phyloP scores from a whole-genome alignment of 345 rosid species.

The Rubroshorea leprosula region DNA sequence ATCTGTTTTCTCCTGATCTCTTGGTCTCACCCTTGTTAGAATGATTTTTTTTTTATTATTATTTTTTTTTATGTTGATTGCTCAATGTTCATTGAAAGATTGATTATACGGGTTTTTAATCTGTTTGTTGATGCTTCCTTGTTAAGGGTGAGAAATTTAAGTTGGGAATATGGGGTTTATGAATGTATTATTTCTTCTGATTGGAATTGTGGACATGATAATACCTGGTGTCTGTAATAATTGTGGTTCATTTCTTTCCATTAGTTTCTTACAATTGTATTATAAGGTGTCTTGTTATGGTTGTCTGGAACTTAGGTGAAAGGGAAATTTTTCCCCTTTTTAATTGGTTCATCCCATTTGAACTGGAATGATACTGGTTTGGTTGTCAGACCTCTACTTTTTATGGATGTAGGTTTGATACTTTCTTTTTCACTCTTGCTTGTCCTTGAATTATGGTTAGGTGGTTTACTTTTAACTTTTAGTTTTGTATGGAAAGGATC shows the following conservation, averaged over 20 bases:
- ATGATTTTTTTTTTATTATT: background rate
- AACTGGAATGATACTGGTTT: background rate
- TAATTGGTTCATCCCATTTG: background rate
- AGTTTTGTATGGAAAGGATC: background rate
- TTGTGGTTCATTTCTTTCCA: background rate
- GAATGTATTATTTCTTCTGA: background rate
- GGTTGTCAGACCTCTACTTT: too few relatives aligned
- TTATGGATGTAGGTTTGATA: background rate
- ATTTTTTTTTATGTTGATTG: background rate
- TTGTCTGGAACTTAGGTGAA: background rate
- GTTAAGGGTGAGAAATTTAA: background rate
- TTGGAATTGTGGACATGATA: background rate
- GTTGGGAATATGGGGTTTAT: background rate
- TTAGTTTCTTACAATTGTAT: background rate
- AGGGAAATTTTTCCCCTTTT: background rate
- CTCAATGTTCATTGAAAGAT: conserved; percentile 1
- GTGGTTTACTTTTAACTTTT: background rate
- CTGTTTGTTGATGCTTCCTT: background rate
- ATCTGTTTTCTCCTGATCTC: background rate
- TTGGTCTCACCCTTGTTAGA: background rate
- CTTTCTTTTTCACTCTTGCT: background rate
- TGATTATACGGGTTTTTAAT: background rate
- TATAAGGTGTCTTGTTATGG: too few relatives aligned
- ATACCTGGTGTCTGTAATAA: background rate
- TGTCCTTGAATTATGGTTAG: background rate